Evolutionary conservation across 495 filamentous ascomycete genomes (phyloP).

Genomic region (Lineolata rhizophorae): DNA sequence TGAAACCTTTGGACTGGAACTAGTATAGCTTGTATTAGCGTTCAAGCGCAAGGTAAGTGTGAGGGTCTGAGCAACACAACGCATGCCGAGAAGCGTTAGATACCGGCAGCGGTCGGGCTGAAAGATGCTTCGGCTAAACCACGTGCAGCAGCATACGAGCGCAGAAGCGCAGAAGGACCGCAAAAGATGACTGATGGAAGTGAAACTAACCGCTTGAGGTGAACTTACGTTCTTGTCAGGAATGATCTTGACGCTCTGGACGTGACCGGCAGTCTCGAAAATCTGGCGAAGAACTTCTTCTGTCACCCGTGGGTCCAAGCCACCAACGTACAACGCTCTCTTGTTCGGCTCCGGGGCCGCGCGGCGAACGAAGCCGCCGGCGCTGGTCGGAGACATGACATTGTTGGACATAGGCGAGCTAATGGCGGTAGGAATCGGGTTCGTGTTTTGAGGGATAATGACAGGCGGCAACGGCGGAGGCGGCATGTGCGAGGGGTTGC

Average conservation of each 20-base stretch:
- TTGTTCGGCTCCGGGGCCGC: constrained; percentile 97
- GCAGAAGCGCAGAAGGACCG: too few relatives aligned
- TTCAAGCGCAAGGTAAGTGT: too few relatives aligned
- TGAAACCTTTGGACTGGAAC: constrained; percentile 82
- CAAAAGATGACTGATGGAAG: constrained; percentile 1
- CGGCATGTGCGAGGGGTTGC: constrained; percentile 48
- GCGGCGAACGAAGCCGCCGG: constrained; percentile 63
- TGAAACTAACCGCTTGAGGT: constrained; percentile 1
- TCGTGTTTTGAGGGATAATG: constrained; percentile 89
- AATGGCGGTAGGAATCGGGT: constrained; percentile 84
- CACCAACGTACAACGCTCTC: constrained; percentile 88
- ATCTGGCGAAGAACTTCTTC: constrained; percentile 95
- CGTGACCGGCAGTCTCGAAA: constrained; percentile 95
- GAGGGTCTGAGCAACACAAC: too few relatives aligned
- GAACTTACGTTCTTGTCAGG: constrained; percentile 87
- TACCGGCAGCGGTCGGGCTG: too few relatives aligned
- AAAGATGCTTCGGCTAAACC: too few relatives aligned
- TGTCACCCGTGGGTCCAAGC: constrained; percentile 83
- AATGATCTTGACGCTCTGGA: constrained; percentile 97
- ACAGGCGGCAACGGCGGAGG: constrained; percentile 76
- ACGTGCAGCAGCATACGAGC: too few relatives aligned
- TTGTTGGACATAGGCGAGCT: constrained; percentile 17
- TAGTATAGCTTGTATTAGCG: too few relatives aligned
- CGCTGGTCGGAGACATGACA: constrained; percentile 23
- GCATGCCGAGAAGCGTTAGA: too few relatives aligned